Conservation (phyloP, 176 grass and related monocot species). For the Saccharum spontaneum region DNA sequence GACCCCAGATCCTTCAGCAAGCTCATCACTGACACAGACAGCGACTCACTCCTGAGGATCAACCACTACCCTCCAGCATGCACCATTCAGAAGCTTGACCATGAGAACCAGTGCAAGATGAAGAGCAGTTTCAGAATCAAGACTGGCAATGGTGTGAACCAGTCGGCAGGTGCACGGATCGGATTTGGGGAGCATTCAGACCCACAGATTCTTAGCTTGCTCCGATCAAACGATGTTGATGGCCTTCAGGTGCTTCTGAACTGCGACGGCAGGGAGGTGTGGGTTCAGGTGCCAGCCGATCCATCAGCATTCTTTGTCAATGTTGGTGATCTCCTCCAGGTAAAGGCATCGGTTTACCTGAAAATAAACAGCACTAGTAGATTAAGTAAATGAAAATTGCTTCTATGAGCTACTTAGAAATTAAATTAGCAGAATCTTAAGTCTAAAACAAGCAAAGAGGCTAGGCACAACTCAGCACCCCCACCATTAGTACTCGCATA, state of each 20-base stretch:
- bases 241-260: conserved; percentile 67
- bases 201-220: conserved; percentile 84
- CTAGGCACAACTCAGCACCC: background rate
- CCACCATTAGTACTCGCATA: background rate
- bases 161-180: conserved; percentile 27
- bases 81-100: conserved; percentile 46
- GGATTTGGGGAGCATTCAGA: conserved; percentile 97
- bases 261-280: conserved; percentile 6
- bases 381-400: conserved; percentile 7
- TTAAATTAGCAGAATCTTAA: background rate
- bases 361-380: conserved; percentile 17
- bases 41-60: conserved; percentile 84
- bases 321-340: conserved; percentile 89
- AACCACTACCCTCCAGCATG: conserved; percentile 82
- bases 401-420: conserved; percentile 1
- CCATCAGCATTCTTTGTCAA: conserved; percentile 76
- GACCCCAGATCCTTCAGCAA: conserved; percentile 65
- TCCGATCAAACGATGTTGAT: conserved; percentile 79
- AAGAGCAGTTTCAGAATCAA: conserved; percentile 35
- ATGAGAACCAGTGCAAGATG: conserved; percentile 47
- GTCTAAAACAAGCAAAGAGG: background rate
- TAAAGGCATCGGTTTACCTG: conserved; percentile 29
- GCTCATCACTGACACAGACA: conserved; percentile 66
- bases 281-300: conserved; percentile 79
- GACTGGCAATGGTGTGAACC: conserved; percentile 18